A percentile compares a stretch with the other conserved stretches of the same genome.
These are phyloP conservation scores for Amanita thiersii DNA, from an alignment of 768 basidiomycete species.

Conservation along the genomic window DNA sequence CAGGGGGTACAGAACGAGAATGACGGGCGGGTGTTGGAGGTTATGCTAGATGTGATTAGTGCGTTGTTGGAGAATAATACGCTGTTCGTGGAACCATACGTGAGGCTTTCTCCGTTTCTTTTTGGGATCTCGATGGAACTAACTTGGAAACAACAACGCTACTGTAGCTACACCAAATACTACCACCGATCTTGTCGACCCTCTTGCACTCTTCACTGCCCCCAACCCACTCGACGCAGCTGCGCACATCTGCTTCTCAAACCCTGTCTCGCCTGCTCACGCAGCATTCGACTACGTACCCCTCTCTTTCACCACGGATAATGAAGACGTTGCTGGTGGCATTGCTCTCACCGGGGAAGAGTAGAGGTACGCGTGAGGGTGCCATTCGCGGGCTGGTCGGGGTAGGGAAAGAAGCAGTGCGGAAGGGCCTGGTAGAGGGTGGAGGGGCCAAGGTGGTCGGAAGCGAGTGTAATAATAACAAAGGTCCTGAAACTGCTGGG, in stretches of 20 bases:
- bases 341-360: constrained; percentile 64
- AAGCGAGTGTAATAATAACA: constrained; percentile 45
- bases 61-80: constrained; percentile 82
- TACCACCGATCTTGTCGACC: constrained; percentile 87
- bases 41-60: constrained; percentile 76
- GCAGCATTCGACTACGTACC: constrained; percentile 83
- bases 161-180: constrained; percentile 84
- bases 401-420: constrained; percentile 77
- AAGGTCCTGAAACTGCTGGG: constrained; percentile 26
- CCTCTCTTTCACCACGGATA: constrained; percentile 78
- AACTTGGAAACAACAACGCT: no score
- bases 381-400: constrained; percentile 82
- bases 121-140: no score
- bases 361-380: constrained; percentile 79
- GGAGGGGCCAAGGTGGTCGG: constrained; percentile 73
- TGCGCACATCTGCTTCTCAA: constrained; percentile 77
- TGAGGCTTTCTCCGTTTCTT: constrained; percentile 25
- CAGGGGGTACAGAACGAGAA: constrained; percentile 49
- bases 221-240: constrained; percentile 53
- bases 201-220: constrained; percentile 85
- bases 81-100: constrained; percentile 94
- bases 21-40: constrained; percentile 68
- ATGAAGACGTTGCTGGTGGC: constrained; percentile 92
- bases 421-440: constrained; percentile 76
- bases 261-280: constrained; percentile 77